These are phyloP conservation scores for Cercospora canescens DNA, from an alignment of 2,329 filamentous ascomycete genomes.

Conservation along the genomic window DNA sequence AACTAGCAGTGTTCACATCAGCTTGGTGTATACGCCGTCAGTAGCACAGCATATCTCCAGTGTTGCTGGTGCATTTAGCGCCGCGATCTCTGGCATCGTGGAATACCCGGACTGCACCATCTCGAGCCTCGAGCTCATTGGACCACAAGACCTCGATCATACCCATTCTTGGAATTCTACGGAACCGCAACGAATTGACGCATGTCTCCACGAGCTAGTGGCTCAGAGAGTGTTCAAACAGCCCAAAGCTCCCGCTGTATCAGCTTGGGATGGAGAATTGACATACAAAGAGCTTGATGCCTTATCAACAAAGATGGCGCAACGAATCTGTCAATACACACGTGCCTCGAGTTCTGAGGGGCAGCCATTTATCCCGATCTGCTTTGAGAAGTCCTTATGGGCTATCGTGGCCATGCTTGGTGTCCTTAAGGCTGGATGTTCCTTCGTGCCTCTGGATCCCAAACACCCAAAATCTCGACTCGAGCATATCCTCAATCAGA, in stretches of 20 bases:
- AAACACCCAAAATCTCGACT: background rate
- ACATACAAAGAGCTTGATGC: background rate
- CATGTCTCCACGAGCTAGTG: background rate
- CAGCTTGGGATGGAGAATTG: background rate
- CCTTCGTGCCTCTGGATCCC: background rate
- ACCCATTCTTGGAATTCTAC: background rate
- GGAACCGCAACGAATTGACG: background rate
- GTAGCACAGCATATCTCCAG: background rate
- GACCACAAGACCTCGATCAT: background rate
- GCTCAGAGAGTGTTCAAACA: background rate
- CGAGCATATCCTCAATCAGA: background rate
- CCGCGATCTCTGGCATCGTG: background rate
- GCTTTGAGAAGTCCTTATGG: background rate
- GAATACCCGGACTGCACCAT: background rate
- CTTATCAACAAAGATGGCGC: background rate
- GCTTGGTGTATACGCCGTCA: background rate
- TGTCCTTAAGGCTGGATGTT: background rate
- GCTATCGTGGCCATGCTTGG: background rate
- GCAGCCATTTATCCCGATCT: background rate
- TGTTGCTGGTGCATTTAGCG: background rate
- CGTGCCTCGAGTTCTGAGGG: no score
- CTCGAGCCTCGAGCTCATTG: background rate
- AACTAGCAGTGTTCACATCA: background rate
- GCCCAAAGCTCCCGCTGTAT: background rate
- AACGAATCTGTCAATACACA: background rate